These are phyloP conservation scores for Rhododendron mucronatum DNA, from an alignment of 148 eudicot genomes.

Conservation along the genomic window DNA sequence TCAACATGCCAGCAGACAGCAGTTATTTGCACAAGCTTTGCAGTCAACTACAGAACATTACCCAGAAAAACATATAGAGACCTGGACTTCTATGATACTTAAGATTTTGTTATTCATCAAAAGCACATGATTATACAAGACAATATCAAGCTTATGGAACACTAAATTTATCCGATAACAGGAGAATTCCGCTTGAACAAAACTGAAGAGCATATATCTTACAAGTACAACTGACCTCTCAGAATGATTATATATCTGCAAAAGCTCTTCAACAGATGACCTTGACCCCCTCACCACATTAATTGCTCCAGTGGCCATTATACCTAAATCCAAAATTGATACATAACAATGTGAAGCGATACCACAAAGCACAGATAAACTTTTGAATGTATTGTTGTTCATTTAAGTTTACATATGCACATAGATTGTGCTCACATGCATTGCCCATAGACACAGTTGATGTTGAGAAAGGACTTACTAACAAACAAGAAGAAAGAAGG, in stretches of 20 bases:
- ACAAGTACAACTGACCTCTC: conserved; percentile 58
- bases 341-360: background rate
- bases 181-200: background rate
- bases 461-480: background rate
- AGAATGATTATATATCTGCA: conserved; percentile 90
- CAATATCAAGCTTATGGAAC: background rate
- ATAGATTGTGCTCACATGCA: background rate
- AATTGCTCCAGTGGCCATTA: conserved; percentile 95
- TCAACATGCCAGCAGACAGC: background rate
- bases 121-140: background rate
- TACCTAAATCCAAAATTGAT: conserved; percentile 43
- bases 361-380: background rate
- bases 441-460: background rate
- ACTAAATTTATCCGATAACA: background rate
- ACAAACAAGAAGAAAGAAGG: background rate
- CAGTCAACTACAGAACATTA: background rate
- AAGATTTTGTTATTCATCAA: background rate
- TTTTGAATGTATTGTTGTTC: background rate
- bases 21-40: background rate
- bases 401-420: background rate
- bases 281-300: conserved; percentile 96
- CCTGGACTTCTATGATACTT: background rate
- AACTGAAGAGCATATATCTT: background rate
- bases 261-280: conserved; percentile 85
- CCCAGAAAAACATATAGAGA: background rate